Evolutionary conservation across 805 yeast species (phyloP), one percentile per base, ranked within the genome.

Genomic region (Candida ortonii): DNA sequence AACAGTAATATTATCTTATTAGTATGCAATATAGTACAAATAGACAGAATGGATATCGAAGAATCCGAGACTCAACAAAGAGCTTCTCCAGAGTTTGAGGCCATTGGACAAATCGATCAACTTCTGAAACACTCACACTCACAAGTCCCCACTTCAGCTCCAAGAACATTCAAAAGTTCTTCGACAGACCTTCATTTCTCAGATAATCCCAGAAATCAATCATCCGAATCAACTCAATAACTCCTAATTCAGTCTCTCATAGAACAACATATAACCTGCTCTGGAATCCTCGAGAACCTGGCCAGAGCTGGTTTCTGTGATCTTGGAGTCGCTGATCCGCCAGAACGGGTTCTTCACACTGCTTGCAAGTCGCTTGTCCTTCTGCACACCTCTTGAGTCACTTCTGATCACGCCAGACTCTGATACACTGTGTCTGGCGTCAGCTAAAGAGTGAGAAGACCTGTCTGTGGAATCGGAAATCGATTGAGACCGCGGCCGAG

Each of bases 231-330:
- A n/a, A n/a, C n/a, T n/a, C n/a, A n/a, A n/a, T n/a, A n/a, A n/a
- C n/a, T 12, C 7, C 29, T 50, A 54, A 34, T 68, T 73, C 14
- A 67, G 61, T 39, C 74, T 62, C 54, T 89, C 95, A 53, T 84
- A 93, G 51, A 84, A 82, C 34, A 90, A 62, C 83, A 90, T 74
- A 59, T 90, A 90, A 2, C 78, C 96, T n/a, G 84, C 86, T 18
- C 76, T 67, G 19, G 76, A 75, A 50, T 87, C 95, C 35, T 62
- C 66, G 25, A 85, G 61, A 1, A 89, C 84, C 11, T 79, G 77
- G 0, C 64, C 59, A 3, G 64, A 53, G 9, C 73, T 66, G 7
- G 71, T 78, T 53, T 88, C 96, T 23, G 75, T 61, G 4, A 84
- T 76, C 19, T 64, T 66, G 2, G 84, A 67, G 59, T 93, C 97